phyloP scores from a whole-genome alignment of 1,284 basidiomycete genomes.

The Porogramme epimiltina region DNA sequence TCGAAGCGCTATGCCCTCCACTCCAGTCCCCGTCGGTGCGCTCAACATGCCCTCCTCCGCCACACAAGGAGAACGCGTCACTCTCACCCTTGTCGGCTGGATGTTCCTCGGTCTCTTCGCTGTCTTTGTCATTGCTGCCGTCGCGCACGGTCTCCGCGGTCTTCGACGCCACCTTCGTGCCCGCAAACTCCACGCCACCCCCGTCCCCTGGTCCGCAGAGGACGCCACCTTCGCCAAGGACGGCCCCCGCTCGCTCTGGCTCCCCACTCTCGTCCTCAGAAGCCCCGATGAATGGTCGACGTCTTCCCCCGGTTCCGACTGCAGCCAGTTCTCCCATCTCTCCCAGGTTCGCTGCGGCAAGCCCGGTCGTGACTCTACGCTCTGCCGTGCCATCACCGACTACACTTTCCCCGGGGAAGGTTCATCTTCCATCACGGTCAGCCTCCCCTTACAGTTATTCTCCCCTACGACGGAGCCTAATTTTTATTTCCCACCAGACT shows the following conservation, averaged over 20 bases:
- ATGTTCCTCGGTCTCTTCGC: neutral
- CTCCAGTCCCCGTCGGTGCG: no score
- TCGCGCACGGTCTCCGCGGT: neutral
- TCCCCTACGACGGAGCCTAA: neutral
- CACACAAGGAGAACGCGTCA: neutral
- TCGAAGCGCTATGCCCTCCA: no score
- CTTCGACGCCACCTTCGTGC: neutral
- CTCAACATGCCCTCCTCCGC: no score
- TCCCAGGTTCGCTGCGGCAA: neutral
- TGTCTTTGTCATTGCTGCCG: neutral
- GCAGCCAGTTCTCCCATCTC: no score
- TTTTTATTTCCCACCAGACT: neutral
- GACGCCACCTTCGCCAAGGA: neutral
- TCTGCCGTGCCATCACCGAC: neutral
- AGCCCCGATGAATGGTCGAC: neutral
- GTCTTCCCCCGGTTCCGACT: neutral
- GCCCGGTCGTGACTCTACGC: neutral
- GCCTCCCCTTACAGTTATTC: neutral
- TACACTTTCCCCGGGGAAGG: neutral
- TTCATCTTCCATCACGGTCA: neutral
- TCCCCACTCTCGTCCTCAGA: neutral
- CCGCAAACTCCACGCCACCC: no score
- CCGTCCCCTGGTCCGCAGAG: neutral
- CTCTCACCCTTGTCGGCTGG: neutral
- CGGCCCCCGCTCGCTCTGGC: neutral